A percentile compares a stretch with the other conserved stretches of the same genome.
These are phyloP conservation scores for Euphrasia confusa DNA, from an alignment of 257 asterid genomes.

Conservation along the genomic window DNA sequence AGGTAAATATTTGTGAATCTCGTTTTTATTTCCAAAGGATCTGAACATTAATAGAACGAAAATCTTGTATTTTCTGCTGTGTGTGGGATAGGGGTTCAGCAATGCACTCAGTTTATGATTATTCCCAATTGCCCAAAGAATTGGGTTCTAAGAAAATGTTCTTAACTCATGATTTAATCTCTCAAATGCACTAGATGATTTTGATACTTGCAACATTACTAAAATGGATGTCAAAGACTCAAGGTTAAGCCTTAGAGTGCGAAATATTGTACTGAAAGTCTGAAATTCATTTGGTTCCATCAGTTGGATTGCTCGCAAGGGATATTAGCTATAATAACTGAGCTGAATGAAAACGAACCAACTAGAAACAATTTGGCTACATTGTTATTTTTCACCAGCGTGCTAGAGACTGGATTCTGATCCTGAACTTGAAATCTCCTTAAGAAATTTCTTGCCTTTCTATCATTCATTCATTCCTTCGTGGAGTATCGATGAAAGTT, in stretches of 20 bases:
- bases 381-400: no score
- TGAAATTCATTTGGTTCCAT: slow-evolving; percentile 1
- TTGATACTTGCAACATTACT: background rate
- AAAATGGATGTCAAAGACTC: background rate
- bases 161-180: background rate
- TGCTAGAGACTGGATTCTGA: no score
- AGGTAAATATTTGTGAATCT: background rate
- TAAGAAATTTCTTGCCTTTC: no score
- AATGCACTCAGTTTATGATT: background rate
- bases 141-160: background rate
- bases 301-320: background rate
- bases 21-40: background rate
- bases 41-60: background rate
- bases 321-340: background rate
- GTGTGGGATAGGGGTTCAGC: no score
- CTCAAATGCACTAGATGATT: background rate
- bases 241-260: background rate
- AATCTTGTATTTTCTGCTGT: background rate
- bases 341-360: background rate
- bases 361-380: background rate
- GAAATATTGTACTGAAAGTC: background rate
- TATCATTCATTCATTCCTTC: no score
- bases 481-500: no score
- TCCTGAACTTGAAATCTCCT: no score
- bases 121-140: background rate